Conservation (phyloP, 805 yeast species). For the Ascoidea asiatica region DNA sequence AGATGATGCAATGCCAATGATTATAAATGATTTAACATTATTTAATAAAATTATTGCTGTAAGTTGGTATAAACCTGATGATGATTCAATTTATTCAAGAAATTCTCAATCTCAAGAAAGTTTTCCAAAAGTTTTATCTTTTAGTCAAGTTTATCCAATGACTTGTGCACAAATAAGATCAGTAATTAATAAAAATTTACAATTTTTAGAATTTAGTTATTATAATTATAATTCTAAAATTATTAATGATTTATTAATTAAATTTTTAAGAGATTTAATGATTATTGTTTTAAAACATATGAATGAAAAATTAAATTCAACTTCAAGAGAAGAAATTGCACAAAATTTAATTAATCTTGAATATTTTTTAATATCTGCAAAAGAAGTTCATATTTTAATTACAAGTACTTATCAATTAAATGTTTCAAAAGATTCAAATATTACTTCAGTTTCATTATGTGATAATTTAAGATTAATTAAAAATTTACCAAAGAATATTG, state of each 20-base stretch:
- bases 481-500: conserved; percentile 20
- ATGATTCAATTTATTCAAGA: conserved; percentile 20
- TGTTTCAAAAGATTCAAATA: conserved; percentile 16
- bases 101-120: conserved; percentile 13
- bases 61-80: conserved; percentile 55
- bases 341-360: conserved; percentile 84
- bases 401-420: conserved; percentile 18
- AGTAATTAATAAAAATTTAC: conserved; percentile 47
- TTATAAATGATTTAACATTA: conserved; percentile 42
- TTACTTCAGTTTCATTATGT: conserved; percentile 19
- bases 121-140: conserved; percentile 64
- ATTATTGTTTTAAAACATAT: conserved; percentile 55
- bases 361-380: conserved; percentile 65
- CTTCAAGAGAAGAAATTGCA: conserved; percentile 79
- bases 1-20: conserved; percentile 85
- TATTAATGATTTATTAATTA: conserved; percentile 44
- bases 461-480: conserved; percentile 22
- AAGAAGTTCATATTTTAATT: conserved; percentile 38
- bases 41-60: conserved; percentile 50
- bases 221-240: conserved; percentile 47
- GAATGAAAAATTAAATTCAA: conserved; percentile 45
- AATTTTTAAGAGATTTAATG: conserved; percentile 56
- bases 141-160: conserved; percentile 78
- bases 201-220: conserved; percentile 53
- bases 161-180: conserved; percentile 65